Base-by-base conservation (phyloP, 2,329 filamentous ascomycete genomes). In the Aspergillus sp. region DNA sequence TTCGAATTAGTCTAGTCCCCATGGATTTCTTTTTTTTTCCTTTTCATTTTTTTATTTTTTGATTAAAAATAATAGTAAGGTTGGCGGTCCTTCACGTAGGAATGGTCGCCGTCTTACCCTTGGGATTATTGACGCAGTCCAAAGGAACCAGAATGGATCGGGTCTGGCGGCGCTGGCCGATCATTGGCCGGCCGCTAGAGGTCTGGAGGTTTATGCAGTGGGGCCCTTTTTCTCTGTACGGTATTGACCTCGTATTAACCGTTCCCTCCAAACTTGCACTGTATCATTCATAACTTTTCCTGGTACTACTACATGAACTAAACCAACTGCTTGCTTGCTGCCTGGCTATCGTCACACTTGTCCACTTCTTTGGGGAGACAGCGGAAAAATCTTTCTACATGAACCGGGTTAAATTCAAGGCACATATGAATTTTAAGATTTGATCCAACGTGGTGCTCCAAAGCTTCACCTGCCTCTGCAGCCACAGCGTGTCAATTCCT, bases 131-230 rank as follows among this genome's bases (percentile, higher is more conserved):
- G 54, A 57, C 44, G 54, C 42, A 49, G 30, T 57, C 41, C 27
- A 48, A 23, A 39, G 19, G 47, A 19, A 49, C 41, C 44, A 50
- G 13, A 41, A 27, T 50, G 53, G 21, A 55, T 55, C 39, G 39
- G 53, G 53, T 54, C 19, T 54, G 32, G 3, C 17, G 19, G 15
- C 30, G 21, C 23, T 3, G 57, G 57, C 17, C 32, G 49, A 47
- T 38, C 39, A 48, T 59, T 54, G 57, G 57, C 42, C 39, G 36
- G 15, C 39, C 51, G 19, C 41, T 54, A 53, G 49, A 53, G 49
- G 44, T 27, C n/a, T 32, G 15, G 25, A 32, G 56, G 50, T 58
- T 36, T 52, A 52, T 47, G 57, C 41, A 19, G 57, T 54, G 27
- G 41, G 23, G 25, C 53, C 23, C 41, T 23, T 36, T 13, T 36